Percentiles rank a stretch among this genome's conserved stretches.
These are phyloP conservation scores for Sclerotinia glacialis DNA, from an alignment of 2,329 filamentous ascomycete genomes.

Conservation along the genomic window DNA sequence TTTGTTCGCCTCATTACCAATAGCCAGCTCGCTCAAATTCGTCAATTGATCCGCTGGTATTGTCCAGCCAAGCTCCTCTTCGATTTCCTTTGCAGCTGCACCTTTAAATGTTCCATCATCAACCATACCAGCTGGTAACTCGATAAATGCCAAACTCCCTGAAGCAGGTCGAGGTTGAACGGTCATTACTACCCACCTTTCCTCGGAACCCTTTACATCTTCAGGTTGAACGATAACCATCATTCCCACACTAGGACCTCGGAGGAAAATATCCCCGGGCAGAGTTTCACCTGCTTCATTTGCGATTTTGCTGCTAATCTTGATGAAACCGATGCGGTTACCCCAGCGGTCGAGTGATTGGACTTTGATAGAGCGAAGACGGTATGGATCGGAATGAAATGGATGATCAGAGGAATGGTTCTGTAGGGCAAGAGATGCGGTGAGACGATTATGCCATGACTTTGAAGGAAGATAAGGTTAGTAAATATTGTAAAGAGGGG, in stretches of 20 bases:
- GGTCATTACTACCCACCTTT: slow-evolving; percentile 57
- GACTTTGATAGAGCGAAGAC: slow-evolving; percentile 49
- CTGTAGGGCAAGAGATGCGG: slow-evolving; percentile 15
- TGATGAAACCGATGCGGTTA: slow-evolving; percentile 54
- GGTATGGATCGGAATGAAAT: slow-evolving; percentile 54
- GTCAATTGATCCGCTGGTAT: slow-evolving; percentile 51
- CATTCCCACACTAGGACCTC: slow-evolving; percentile 60
- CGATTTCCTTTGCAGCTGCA: slow-evolving; percentile 57
- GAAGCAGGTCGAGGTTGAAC: slow-evolving; percentile 57
- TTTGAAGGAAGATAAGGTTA: not conserved
- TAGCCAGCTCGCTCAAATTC: slow-evolving; percentile 54
- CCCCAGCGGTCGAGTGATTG: slow-evolving; percentile 56
- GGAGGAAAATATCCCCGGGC: slow-evolving; percentile 55
- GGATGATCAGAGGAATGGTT: slow-evolving; percentile 43
- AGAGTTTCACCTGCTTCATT: slow-evolving; percentile 50
- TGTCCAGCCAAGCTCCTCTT: slow-evolving; percentile 57
- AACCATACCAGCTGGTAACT: slow-evolving; percentile 60
- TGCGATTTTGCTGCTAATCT: slow-evolving; percentile 49
- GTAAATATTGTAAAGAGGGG: not conserved
- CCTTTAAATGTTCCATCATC: slow-evolving; percentile 56
- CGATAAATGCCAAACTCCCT: slow-evolving; percentile 53
- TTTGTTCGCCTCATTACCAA: slow-evolving; percentile 44
- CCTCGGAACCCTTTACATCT: slow-evolving; percentile 43
- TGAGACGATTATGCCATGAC: slow-evolving; percentile 19
- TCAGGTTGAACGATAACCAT: slow-evolving; percentile 48